Percentiles rank a stretch among this genome's conserved stretches.
phyloP scores from a whole-genome alignment of 169 alveolate genomes.

The Fabrea salina region DNA sequence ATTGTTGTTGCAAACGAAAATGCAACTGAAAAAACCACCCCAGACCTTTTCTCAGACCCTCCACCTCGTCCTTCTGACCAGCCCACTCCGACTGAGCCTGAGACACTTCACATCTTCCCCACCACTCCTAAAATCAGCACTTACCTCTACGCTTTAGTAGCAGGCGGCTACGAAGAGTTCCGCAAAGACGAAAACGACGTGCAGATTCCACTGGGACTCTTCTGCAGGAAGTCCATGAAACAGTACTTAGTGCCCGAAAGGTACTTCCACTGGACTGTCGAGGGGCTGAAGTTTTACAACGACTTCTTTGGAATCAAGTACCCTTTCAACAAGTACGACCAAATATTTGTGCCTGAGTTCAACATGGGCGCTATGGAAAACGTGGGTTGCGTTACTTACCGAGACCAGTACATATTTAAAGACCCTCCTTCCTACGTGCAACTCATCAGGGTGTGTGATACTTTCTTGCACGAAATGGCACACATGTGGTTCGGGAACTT shows the following conservation, averaged over 20 bases:
- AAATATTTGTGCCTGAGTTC: constrained; percentile 76
- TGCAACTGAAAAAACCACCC: neutral
- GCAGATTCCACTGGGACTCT: constrained; percentile 23
- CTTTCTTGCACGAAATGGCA: constrained; percentile 87
- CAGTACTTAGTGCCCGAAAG: constrained; percentile 1
- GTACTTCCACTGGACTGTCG: constrained; percentile 34
- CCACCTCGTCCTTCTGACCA: no score
- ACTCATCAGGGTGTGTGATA: constrained; percentile 17
- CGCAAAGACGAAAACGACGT: constrained; percentile 19
- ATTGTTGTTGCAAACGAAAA: constrained; percentile 48
- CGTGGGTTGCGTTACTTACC: constrained; percentile 82
- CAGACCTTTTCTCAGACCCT: constrained; percentile 19
- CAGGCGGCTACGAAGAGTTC: neutral
- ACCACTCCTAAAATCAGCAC: constrained; percentile 70
- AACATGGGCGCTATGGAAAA: constrained; percentile 89
- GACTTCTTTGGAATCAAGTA: constrained; percentile 73
- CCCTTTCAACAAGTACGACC: constrained; percentile 79
- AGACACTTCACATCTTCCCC: constrained; percentile 47
- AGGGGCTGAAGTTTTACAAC: constrained; percentile 44
- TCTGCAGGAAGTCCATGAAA: neutral
- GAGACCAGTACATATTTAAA: constrained; percentile 47
- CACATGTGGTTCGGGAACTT: constrained; percentile 90
- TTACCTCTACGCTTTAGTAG: constrained; percentile 49
- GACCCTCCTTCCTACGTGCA: constrained; percentile 6
- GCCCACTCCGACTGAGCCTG: constrained; percentile 30